Percentiles rank a stretch among this genome's conserved stretches.
Evolutionary conservation across 2,329 filamentous ascomycete genomes (phyloP).

Genomic region (Macroventuria anomochaeta): DNA sequence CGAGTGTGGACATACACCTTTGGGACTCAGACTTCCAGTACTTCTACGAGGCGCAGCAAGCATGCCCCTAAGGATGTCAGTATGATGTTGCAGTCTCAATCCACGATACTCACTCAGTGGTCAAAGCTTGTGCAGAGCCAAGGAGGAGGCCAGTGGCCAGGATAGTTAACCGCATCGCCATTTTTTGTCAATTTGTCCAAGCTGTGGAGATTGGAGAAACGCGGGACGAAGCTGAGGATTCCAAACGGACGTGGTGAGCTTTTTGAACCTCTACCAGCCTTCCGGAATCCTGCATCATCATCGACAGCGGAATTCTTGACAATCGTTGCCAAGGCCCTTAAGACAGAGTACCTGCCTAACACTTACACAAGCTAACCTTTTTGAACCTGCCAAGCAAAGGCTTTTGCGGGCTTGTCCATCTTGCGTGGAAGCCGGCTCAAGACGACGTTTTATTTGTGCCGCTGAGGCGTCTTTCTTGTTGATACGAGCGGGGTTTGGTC

Average conservation of each 20-base stretch:
- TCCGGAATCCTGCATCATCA: slow-evolving; percentile 19
- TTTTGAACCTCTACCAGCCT: slow-evolving; percentile 24
- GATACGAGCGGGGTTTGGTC: slow-evolving; percentile 27
- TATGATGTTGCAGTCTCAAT: neutral
- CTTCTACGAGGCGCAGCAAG: slow-evolving; percentile 42
- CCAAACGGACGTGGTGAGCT: slow-evolving; percentile 12
- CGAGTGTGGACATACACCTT: slow-evolving; percentile 31
- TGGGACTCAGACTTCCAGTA: slow-evolving; percentile 42
- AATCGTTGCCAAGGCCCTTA: slow-evolving; percentile 25
- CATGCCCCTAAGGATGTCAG: slow-evolving; percentile 25
- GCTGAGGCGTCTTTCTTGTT: slow-evolving; percentile 17
- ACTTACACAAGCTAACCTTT: slow-evolving; percentile 16
- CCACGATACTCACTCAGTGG: slow-evolving; percentile 31
- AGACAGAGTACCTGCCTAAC: slow-evolving; percentile 23
- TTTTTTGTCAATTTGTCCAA: slow-evolving; percentile 22
- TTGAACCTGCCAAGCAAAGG: slow-evolving; percentile 30
- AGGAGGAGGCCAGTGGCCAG: slow-evolving; percentile 37
- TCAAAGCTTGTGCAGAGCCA: slow-evolving; percentile 34
- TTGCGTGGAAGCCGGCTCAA: slow-evolving; percentile 25
- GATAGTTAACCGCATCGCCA: slow-evolving; percentile 36
- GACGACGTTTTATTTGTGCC: slow-evolving; percentile 22
- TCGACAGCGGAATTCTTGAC: slow-evolving; percentile 18
- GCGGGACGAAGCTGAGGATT: slow-evolving; percentile 9
- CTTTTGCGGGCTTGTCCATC: slow-evolving; percentile 26
- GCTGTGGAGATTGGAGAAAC: slow-evolving; percentile 7